phyloP scores from a whole-genome alignment of 2,329 filamentous ascomycete species.

The Dactylonectria macrodidyma region DNA sequence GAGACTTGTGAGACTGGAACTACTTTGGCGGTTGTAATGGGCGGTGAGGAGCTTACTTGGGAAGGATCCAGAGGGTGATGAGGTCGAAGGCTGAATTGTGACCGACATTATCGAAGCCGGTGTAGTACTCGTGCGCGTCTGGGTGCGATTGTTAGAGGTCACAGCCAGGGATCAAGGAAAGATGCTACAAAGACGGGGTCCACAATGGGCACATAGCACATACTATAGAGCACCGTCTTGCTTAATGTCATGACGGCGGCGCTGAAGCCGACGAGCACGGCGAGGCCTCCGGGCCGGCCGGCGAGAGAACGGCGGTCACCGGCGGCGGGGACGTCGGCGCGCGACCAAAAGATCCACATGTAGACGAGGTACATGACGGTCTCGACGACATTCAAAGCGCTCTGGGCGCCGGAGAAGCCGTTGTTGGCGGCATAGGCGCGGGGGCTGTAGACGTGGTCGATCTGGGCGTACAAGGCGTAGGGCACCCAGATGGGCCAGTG shows the following conservation, averaged over 20 bases:
- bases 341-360: conserved; percentile 57
- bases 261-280: conserved; percentile 65
- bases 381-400: conserved; percentile 78
- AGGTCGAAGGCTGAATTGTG: conserved; percentile 65
- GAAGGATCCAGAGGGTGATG: conserved; percentile 70
- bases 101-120: conserved; percentile 69
- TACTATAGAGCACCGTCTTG: conserved; percentile 75
- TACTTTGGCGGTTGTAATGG: not conserved
- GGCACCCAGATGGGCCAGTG: conserved; percentile 83
- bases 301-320: conserved; percentile 52
- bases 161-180: not conserved
- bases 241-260: conserved; percentile 72
- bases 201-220: conserved; percentile 47
- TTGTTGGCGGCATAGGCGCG: conserved; percentile 76
- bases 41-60: conserved; percentile 64
- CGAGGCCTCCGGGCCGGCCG: conserved; percentile 61
- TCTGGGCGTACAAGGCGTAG: conserved; percentile 83
- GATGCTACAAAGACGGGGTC: not conserved
- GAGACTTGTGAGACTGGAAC: conserved; percentile 16
- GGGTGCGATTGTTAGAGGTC: not conserved
- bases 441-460: conserved; percentile 88
- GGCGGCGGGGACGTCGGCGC: conserved; percentile 31
- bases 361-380: conserved; percentile 74
- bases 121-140: conserved; percentile 72
- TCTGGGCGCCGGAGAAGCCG: conserved; percentile 86